Evolutionary conservation across 2,329 filamentous ascomycete species (phyloP).

Genomic region (Aspergillus spinulosporus): DNA sequence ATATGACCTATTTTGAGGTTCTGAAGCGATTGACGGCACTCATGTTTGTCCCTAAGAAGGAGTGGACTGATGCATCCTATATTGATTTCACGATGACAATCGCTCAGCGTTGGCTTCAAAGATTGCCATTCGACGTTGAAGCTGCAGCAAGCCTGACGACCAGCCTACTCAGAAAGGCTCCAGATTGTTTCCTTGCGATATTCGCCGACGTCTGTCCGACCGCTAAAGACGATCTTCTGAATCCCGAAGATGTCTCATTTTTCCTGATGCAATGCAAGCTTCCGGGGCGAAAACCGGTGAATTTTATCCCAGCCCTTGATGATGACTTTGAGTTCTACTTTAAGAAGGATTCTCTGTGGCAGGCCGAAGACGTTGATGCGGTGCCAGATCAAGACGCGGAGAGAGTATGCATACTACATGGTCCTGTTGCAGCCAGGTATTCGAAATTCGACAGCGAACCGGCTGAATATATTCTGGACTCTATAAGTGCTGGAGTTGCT

Average conservation of each 20-base stretch:
- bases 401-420: slow-evolving; percentile 90
- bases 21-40: slow-evolving; percentile 79
- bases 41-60: slow-evolving; percentile 79
- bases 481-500: slow-evolving; percentile 81
- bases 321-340: slow-evolving; percentile 98
- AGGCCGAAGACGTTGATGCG: slow-evolving; percentile 91
- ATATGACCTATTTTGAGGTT: slow-evolving; percentile 90
- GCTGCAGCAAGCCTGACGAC: slow-evolving; percentile 63
- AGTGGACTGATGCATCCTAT: slow-evolving; percentile 84
- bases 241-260: slow-evolving; percentile 92
- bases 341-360: slow-evolving; percentile 99
- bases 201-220: slow-evolving; percentile 63
- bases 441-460: slow-evolving; percentile 84
- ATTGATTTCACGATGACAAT: slow-evolving; percentile 82
- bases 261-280: slow-evolving; percentile 87
- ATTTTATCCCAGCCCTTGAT: slow-evolving; percentile 86
- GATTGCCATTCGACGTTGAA: slow-evolving; percentile 59
- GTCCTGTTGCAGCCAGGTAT: slow-evolving; percentile 85
- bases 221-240: slow-evolving; percentile 82
- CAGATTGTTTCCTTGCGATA: slow-evolving; percentile 11
- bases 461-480: slow-evolving; percentile 87
- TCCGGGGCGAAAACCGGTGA: slow-evolving; percentile 86
- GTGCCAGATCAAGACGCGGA: slow-evolving; percentile 92
- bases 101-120: slow-evolving; percentile 89
- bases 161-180: slow-evolving; percentile 3